These are phyloP conservation scores for Persicaria maculosa DNA, from an alignment of 148 eudicot species.

Conservation along the genomic window DNA sequence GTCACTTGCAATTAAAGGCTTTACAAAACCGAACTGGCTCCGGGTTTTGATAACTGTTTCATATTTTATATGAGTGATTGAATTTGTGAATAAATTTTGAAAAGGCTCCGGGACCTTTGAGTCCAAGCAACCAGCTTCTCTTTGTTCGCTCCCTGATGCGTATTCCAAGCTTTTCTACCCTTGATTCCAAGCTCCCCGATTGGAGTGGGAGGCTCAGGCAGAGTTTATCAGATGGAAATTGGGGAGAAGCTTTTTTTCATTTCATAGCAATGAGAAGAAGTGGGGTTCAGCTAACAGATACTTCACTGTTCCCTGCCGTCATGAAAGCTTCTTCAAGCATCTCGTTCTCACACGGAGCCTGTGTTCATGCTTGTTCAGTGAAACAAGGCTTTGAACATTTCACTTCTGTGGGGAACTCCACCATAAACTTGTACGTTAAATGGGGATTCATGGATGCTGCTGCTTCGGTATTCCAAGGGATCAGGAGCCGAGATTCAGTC, in stretches of 20 bases:
- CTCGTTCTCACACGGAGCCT: conserved; percentile 39
- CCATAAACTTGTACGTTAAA: conserved; percentile 57
- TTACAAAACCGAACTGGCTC: background rate
- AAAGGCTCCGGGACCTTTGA: no score
- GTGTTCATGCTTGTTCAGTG: conserved; percentile 52
- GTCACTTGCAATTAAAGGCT: background rate
- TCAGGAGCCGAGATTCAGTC: conserved; percentile 45
- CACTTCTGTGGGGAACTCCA: conserved; percentile 52
- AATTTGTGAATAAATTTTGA: background rate
- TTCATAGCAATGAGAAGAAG: conserved; percentile 30
- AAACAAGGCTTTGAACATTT: conserved; percentile 55
- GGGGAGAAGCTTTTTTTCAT: conserved; percentile 38
- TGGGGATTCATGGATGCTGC: conserved; percentile 37
- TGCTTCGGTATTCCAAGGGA: conserved; percentile 26
- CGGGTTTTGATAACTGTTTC: background rate
- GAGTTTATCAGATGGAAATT: conserved; percentile 32
- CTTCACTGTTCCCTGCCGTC: conserved; percentile 42
- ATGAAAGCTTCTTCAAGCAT: conserved; percentile 53
- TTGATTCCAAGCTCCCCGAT: conserved; percentile 23
- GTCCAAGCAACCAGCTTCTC: no score
- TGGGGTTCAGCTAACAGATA: conserved; percentile 34
- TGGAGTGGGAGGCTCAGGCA: conserved; percentile 35
- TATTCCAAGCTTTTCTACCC: conserved; percentile 15
- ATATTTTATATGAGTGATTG: background rate
- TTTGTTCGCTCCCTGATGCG: conserved; percentile 22